A percentile compares a stretch with the other conserved stretches of the same genome.
Evolutionary conservation across 2,329 filamentous ascomycete genomes (phyloP).

Genomic region (Fusarium drepaniforme): DNA sequence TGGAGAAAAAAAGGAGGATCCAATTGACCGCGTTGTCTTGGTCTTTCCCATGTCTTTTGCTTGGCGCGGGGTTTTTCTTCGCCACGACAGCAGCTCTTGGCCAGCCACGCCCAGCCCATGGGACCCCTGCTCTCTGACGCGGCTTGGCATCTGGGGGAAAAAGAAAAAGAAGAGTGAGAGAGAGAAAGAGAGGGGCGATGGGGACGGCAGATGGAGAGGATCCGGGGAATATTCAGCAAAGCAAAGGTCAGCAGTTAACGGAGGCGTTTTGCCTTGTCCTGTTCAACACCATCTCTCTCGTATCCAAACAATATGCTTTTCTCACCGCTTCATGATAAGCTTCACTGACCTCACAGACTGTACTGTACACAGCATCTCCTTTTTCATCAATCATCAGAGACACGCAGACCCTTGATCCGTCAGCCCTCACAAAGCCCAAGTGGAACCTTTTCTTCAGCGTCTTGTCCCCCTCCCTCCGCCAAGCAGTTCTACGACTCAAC

Average conservation of each 20-base stretch:
- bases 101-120: not conserved
- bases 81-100: constrained; percentile 9
- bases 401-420: constrained; percentile 3
- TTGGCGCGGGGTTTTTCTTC: constrained; percentile 31
- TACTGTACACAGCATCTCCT: not conserved
- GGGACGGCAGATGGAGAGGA: constrained; percentile 22
- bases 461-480: not conserved
- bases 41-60: constrained; percentile 4
- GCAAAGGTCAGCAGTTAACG: not conserved
- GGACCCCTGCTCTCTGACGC: not conserved
- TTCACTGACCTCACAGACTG: not conserved
- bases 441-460: not conserved
- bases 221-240: constrained; percentile 16
- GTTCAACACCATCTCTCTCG: not conserved
- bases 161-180: not conserved
- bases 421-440: constrained; percentile 3
- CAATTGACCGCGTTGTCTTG: not conserved
- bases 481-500: constrained; percentile 10
- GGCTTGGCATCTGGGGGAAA: constrained; percentile 24
- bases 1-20: constrained; percentile 2
- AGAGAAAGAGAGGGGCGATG: not conserved
- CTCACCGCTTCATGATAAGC: constrained; percentile 21
- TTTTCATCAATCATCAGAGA: not conserved
- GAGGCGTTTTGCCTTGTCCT: not conserved
- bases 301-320: not conserved